A percentile compares a stretch with the other conserved stretches of the same genome.
Evolutionary conservation across 345 rosid genomes (phyloP).

Genomic region (Lepidium africanum): DNA sequence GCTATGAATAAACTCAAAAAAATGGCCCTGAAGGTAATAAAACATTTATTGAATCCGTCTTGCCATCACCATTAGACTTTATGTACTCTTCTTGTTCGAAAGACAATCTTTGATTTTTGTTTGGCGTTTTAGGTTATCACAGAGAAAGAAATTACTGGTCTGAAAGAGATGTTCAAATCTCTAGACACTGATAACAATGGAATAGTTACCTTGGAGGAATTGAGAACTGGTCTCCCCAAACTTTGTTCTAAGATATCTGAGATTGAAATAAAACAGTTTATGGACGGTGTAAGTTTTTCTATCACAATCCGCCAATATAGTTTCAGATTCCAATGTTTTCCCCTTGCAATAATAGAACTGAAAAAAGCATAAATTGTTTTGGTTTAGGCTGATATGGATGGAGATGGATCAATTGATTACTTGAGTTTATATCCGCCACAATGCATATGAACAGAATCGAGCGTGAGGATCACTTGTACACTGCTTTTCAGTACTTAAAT

Average conservation of each 20-base stretch:
- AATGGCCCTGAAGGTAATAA: conserved; percentile 83
- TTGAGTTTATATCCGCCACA: conserved; percentile 87
- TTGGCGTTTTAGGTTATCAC: conserved; percentile 66
- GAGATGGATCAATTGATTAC: conserved; percentile 94
- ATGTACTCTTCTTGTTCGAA: neutral
- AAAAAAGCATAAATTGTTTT: conserved; percentile 1
- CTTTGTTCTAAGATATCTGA: conserved; percentile 86
- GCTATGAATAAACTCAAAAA: conserved; percentile 99
- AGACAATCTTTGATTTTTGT: neutral
- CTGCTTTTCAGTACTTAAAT: conserved; percentile 88
- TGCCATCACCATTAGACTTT: neutral
- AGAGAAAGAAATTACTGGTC: conserved; percentile 91
- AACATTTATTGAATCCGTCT: neutral
- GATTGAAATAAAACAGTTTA: conserved; percentile 74
- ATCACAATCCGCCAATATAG: neutral
- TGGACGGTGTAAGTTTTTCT: conserved; percentile 79
- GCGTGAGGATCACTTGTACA: conserved; percentile 81
- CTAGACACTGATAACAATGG: conserved; percentile 93
- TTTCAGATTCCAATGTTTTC: neutral
- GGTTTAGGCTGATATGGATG: conserved; percentile 86
- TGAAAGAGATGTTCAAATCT: conserved; percentile 93
- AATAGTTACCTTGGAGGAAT: conserved; percentile 78
- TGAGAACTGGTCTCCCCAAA: conserved; percentile 88
- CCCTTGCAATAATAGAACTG: neutral
- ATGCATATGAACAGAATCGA: conserved; percentile 97